Evolutionary conservation across 1,284 basidiomycete genomes (phyloP).

Genomic region (Malassezia brasiliensis): DNA sequence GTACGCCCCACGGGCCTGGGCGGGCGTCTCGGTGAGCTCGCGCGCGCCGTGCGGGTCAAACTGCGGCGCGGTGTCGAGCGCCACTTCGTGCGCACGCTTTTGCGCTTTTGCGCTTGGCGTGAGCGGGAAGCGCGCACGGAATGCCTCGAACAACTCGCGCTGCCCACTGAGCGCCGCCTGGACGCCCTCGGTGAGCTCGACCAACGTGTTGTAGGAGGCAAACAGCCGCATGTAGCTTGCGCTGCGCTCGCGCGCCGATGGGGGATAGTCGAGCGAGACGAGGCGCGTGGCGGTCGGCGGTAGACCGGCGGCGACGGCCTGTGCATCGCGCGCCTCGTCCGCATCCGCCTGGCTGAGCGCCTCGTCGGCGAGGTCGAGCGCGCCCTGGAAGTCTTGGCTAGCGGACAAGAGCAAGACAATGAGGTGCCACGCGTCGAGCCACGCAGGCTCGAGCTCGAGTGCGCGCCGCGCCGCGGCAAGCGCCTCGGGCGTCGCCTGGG

Average conservation of each 20-base stretch:
- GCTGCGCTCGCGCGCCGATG: conserved; percentile 60
- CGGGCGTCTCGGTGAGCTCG: conserved; percentile 22
- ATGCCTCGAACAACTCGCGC: conserved; percentile 78
- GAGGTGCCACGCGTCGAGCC: conserved; percentile 81
- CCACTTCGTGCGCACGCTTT: background rate
- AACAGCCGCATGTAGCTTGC: conserved; percentile 73
- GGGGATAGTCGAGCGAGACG: conserved; percentile 52
- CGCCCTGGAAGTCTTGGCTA: conserved; percentile 69
- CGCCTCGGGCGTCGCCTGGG: conserved; percentile 63
- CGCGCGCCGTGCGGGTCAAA: conserved; percentile 7
- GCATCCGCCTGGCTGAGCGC: conserved; percentile 48
- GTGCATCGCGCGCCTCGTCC: conserved; percentile 29
- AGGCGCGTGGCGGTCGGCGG: conserved; percentile 48
- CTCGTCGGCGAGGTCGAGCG: conserved; percentile 65
- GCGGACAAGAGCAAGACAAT: conserved; percentile 72
- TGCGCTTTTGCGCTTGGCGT: background rate
- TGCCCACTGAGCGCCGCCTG: conserved; percentile 74
- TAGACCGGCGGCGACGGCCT: conserved; percentile 39
- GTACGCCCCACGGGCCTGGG: conserved; percentile 16
- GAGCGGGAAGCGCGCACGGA: conserved; percentile 38
- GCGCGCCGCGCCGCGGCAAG: conserved; percentile 60
- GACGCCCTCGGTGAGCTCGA: conserved; percentile 74
- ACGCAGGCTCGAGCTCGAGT: conserved; percentile 64
- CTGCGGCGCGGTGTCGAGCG: background rate
- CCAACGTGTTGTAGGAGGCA: conserved; percentile 72